Percentiles rank a stretch among this genome's conserved stretches.
phyloP scores from a whole-genome alignment of 176 grass and related monocot species.

The Ananas comosus region DNA sequence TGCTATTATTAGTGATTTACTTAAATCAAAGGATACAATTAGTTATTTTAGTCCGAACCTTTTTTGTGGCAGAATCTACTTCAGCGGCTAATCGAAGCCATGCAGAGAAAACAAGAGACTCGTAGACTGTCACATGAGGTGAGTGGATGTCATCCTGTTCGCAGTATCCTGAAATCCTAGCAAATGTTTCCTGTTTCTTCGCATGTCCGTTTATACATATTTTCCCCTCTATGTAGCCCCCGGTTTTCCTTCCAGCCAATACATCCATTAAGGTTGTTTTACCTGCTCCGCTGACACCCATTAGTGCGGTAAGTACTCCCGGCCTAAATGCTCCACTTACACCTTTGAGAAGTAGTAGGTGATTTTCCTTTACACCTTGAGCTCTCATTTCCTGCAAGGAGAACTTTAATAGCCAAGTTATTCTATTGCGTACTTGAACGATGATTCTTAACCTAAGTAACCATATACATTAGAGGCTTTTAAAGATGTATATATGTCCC shows the following conservation, averaged over 20 bases:
- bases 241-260: constrained; percentile 82
- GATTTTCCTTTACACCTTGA: constrained; percentile 65
- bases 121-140: constrained; percentile 71
- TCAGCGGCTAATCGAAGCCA: constrained; percentile 64
- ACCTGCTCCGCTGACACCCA: constrained; percentile 86
- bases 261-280: constrained; percentile 97
- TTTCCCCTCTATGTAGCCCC: constrained; percentile 70
- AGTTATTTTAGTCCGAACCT: constrained; percentile 32
- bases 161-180: constrained; percentile 88
- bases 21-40: no score
- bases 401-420: background rate
- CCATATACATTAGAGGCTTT: background rate
- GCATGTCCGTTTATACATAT: constrained; percentile 72
- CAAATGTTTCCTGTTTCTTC: constrained; percentile 95
- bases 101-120: constrained; percentile 79
- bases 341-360: constrained; percentile 61
- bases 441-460: background rate
- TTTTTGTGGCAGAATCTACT: constrained; percentile 42
- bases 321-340: constrained; percentile 89
- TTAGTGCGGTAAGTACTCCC: constrained; percentile 79
- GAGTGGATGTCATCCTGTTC: constrained; percentile 96
- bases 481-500: no score
- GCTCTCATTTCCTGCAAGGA: constrained; percentile 66
- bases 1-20: background rate
- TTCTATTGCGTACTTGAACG: background rate